Conservation (phyloP, 176 grass and related monocot species). For the Triticum dicoccoides region DNA sequence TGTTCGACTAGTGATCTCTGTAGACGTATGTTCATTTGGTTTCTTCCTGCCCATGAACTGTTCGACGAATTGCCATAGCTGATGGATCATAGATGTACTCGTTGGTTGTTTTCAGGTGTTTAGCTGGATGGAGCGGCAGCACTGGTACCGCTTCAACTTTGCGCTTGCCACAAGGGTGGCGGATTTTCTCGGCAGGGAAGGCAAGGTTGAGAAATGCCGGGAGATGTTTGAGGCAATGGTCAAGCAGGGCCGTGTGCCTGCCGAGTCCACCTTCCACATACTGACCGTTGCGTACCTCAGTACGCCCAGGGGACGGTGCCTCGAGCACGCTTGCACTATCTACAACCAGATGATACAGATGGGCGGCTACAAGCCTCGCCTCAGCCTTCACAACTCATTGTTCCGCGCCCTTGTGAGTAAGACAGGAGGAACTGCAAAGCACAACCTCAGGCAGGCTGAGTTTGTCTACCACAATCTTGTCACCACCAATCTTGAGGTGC, state of each 20-base stretch:
- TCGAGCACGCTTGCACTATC: constrained; percentile 80
- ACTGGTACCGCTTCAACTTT: constrained; percentile 92
- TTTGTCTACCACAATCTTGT: constrained; percentile 86
- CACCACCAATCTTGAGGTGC: constrained; percentile 59
- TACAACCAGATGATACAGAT: constrained; percentile 98
- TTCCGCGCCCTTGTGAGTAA: constrained; percentile 74
- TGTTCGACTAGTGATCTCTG: constrained; percentile 19
- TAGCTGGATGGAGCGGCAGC: constrained; percentile 86
- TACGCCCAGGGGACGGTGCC: constrained; percentile 37
- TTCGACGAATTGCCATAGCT: constrained; percentile 23
- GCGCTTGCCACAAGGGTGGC: constrained; percentile 73
- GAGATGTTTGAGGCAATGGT: constrained; percentile 74
- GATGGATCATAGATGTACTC: constrained; percentile 24
- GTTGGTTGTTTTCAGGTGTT: constrained; percentile 68
- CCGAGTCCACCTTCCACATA: constrained; percentile 92
- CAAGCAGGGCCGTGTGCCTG: constrained; percentile 76
- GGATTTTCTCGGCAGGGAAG: constrained; percentile 83
- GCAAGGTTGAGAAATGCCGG: constrained; percentile 75
- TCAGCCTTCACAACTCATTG: constrained; percentile 84
- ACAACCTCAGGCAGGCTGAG: constrained; percentile 87
- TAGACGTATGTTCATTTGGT: not conserved
- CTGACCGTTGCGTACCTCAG: constrained; percentile 83
- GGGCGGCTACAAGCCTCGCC: constrained; percentile 72
- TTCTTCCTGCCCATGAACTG: constrained; percentile 5
- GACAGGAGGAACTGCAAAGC: constrained; percentile 68